phyloP scores from a whole-genome alignment of 257 asterid species.

The Solanum chilense region DNA sequence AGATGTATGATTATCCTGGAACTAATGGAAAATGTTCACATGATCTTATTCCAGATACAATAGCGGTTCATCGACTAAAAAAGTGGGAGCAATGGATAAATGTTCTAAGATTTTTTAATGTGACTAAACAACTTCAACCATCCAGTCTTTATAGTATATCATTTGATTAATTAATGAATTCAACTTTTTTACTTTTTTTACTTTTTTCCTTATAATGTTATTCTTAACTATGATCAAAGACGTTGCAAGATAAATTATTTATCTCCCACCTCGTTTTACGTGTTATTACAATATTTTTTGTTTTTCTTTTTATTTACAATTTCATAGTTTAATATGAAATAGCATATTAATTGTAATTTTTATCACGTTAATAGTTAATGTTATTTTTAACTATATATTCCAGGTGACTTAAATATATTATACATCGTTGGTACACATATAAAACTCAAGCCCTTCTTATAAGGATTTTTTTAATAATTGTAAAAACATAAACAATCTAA shows the following conservation, averaged over 20 bases:
- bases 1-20: conserved; percentile 77
- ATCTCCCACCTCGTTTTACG: background rate
- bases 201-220: background rate
- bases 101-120: conserved; percentile 57
- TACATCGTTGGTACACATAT: too few species aligned
- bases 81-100: conserved; percentile 68
- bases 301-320: background rate
- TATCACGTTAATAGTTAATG: too few species aligned
- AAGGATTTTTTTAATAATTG: too few species aligned
- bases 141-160: conserved; percentile 25
- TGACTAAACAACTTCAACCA: conserved; percentile 32
- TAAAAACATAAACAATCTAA: too few species aligned
- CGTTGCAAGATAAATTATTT: background rate
- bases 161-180: background rate
- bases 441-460: too few species aligned
- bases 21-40: conserved; percentile 73
- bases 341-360: too few species aligned
- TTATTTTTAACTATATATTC: too few species aligned
- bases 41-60: conserved; percentile 55
- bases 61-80: conserved; percentile 60
- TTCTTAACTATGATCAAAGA: background rate
- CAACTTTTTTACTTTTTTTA: too few species aligned
- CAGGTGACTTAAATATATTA: too few species aligned
- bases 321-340: background rate
- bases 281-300: background rate